These are phyloP conservation scores for Solanum hybrid DNA, from an alignment of 305 asterid species.

Conservation along the genomic window DNA sequence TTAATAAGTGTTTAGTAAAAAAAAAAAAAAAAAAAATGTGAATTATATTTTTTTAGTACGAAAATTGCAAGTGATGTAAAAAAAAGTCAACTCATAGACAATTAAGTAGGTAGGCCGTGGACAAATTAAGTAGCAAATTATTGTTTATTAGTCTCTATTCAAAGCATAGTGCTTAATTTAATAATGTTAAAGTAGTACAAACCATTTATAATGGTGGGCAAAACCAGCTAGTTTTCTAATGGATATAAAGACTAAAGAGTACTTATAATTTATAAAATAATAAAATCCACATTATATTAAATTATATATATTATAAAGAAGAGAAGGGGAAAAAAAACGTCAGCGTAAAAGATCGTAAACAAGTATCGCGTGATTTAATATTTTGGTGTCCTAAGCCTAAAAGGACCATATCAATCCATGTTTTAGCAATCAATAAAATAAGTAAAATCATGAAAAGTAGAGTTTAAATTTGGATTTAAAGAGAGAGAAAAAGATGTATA, in stretches of 20 bases:
- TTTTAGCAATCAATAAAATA: background rate
- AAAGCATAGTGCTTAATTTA: background rate
- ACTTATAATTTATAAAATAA: background rate
- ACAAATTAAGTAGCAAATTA: background rate
- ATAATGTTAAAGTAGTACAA: background rate
- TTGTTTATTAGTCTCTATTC: background rate
- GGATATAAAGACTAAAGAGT: background rate
- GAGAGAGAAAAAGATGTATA: background rate
- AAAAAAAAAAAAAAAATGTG: background rate
- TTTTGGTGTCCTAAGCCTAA: fast-evolving
- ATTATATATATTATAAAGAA: background rate
- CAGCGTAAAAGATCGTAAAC: background rate
- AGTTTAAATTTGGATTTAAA: background rate
- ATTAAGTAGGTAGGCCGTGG: background rate
- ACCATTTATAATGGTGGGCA: background rate
- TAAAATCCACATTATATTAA: background rate
- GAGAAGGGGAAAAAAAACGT: background rate
- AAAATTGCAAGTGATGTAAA: background rate
- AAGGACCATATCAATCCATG: fast-evolving
- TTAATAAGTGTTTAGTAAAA: background rate
- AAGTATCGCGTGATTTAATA: background rate
- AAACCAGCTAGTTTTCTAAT: background rate
- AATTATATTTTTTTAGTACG: background rate
- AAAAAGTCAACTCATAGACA: background rate
- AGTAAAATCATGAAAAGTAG: background rate